These are phyloP conservation scores for Capsicum chinense DNA, from an alignment of 257 asterid species.

Conservation along the genomic window DNA sequence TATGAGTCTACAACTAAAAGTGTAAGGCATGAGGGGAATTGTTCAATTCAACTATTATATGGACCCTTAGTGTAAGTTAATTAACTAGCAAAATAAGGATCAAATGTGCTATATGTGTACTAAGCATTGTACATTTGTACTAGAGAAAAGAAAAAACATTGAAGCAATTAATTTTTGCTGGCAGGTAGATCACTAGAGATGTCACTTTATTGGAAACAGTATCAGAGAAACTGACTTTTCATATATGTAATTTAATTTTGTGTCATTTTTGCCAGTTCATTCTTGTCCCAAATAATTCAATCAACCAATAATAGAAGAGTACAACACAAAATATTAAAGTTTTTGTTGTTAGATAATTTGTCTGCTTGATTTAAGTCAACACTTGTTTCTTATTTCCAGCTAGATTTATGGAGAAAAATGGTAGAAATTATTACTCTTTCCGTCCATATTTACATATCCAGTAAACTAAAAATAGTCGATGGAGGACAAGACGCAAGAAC, in stretches of 20 bases:
- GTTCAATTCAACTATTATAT: not conserved
- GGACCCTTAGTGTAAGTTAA: slow-evolving; percentile 15
- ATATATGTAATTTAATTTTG: slow-evolving; percentile 6
- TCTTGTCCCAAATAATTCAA: slow-evolving; percentile 11
- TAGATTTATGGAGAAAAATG: too few relatives aligned
- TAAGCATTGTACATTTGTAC: not conserved
- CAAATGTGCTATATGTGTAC: slow-evolving; percentile 9
- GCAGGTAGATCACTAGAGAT: not conserved
- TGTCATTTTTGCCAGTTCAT: slow-evolving; percentile 19
- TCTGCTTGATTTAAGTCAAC: not conserved
- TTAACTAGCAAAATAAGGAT: not conserved
- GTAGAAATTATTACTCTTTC: too few relatives aligned
- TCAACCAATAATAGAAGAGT: not conserved
- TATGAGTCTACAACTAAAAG: not conserved
- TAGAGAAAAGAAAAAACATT: not conserved
- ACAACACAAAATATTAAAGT: too few relatives aligned
- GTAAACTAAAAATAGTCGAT: too few relatives aligned
- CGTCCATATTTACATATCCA: too few relatives aligned
- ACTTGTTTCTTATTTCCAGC: not conserved
- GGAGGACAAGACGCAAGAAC: too few relatives aligned
- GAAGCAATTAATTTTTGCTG: not conserved
- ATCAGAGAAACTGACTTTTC: slow-evolving; percentile 3
- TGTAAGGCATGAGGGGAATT: not conserved
- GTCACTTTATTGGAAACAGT: not conserved
- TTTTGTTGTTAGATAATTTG: not conserved